Evolutionary conservation across 805 yeast species (phyloP), one percentile per base, ranked within the genome.

Genomic region (Spathaspora arborariae): DNA sequence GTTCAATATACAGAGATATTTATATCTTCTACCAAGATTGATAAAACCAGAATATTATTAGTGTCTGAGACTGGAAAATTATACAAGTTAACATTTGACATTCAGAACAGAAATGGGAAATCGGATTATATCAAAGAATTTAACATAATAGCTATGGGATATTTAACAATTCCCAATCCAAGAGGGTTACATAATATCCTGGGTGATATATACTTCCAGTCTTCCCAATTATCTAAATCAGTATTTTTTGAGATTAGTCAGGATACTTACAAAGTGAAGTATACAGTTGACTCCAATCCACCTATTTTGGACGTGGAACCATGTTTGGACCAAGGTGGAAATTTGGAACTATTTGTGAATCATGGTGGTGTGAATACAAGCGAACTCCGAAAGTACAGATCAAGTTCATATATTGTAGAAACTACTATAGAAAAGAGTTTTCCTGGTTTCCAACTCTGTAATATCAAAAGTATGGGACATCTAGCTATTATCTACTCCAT

Each of bases 291-390:
- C n/a, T 30, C 48, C n/a, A 41, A 37, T 20, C 47, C 48, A 5
- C 51, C 51, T 2, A 18, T 47, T 13, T 16, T 47, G 4, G 51
- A 47, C 18, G 37, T 47, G 19, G 35, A 5, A 11, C 30, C 42
- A 9, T 8, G 15, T 19, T 40, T 20, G 16, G 16, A 18, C n/a
- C 35, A 30, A 16, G 20, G 7, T n/a, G 35, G 42, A 20, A 39
- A 20, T 16, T 15, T 16, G 38, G 37, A 35, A 27, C 18, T 42
- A 19, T 41, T 26, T 41, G 27, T 42, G 11, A 41, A 48, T 19
- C 51, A 47, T 26, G 51, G 51, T 13, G 47, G 51, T 10, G 35
- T 13, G 11, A 16, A 16, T 8, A 13, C 11, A 13, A 4, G 8
- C n/a, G 15, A 30, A 4, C 8, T 30, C 6, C 11, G 35, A 30